phyloP scores from a whole-genome alignment of 805 yeast species.

The Martiniozyma abietophila region DNA sequence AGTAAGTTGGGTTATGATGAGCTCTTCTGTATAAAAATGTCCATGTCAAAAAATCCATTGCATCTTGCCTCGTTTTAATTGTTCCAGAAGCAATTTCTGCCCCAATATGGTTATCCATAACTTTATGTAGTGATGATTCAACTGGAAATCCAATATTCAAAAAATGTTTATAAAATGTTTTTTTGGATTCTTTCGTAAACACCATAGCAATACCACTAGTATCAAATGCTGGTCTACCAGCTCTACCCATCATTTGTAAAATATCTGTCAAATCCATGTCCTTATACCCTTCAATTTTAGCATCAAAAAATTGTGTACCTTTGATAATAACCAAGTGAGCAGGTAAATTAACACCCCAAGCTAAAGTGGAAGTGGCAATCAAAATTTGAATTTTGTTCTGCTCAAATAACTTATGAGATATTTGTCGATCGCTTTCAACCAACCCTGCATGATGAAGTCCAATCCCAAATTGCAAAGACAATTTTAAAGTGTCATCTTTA shows the following conservation, averaged over 20 bases:
- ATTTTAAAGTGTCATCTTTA: constrained; percentile 71
- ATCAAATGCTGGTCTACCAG: constrained; percentile 76
- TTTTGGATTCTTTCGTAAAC: constrained; percentile 66
- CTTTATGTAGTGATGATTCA: constrained; percentile 69
- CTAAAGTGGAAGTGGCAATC: constrained; percentile 74
- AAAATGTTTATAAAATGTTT: constrained; percentile 68
- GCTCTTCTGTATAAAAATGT: constrained; percentile 67
- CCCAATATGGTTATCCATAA: constrained; percentile 70
- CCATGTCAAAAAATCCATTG: constrained; percentile 69
- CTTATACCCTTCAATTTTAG: constrained; percentile 56
- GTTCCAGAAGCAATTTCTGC: constrained; percentile 73
- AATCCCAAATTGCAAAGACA: constrained; percentile 71
- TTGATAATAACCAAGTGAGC: constrained; percentile 72
- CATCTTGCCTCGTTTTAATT: constrained; percentile 53
- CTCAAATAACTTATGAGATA: constrained; percentile 64
- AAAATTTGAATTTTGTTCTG: constrained; percentile 60
- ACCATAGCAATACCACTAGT: constrained; percentile 71
- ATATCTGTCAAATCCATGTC: constrained; percentile 82
- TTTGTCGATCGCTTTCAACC: constrained; percentile 61
- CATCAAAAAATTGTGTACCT: constrained; percentile 62
- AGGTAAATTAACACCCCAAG: constrained; percentile 82
- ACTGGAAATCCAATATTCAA: constrained; percentile 76
- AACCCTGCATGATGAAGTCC: constrained; percentile 80
- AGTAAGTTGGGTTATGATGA: constrained; percentile 69
- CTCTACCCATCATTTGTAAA: constrained; percentile 79